Evolutionary conservation across 169 alveolate genomes (phyloP).

Genomic region (Plasmodium sp.): DNA sequence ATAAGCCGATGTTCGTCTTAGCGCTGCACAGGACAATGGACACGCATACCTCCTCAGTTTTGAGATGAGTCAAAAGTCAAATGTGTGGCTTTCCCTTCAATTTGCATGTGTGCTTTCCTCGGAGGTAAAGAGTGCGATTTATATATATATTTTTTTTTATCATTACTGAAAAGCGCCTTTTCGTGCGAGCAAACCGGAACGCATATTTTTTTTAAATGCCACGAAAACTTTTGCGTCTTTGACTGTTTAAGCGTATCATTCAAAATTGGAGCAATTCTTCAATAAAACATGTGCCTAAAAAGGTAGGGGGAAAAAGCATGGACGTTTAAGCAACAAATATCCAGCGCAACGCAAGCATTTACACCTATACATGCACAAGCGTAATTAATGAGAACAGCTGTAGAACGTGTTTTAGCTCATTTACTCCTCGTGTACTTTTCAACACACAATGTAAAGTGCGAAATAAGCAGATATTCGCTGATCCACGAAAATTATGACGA

Average conservation of each 20-base stretch:
- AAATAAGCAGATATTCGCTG: background rate
- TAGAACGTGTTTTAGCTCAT: background rate
- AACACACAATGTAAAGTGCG: conserved; percentile 41
- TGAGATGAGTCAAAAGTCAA: background rate
- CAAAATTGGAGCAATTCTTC: conserved; percentile 4
- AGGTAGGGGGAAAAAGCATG: background rate
- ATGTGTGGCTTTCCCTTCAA: background rate
- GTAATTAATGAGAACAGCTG: conserved; percentile 47
- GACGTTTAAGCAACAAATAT: background rate
- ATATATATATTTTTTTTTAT: background rate
- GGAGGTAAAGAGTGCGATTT: background rate
- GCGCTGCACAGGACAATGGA: background rate
- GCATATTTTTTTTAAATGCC: background rate
- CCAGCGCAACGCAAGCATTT: background rate
- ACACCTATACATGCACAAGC: background rate
- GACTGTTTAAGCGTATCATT: background rate
- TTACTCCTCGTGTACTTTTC: conserved; percentile 15
- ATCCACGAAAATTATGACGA: background rate
- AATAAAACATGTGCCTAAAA: background rate
- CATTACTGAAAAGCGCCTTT: background rate
- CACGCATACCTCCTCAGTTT: background rate
- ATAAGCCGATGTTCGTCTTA: background rate
- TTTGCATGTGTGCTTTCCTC: background rate
- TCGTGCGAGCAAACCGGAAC: background rate
- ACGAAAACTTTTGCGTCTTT: background rate